phyloP scores from a whole-genome alignment of 2,329 filamentous ascomycete genomes.

The Fusarium pilosicola region DNA sequence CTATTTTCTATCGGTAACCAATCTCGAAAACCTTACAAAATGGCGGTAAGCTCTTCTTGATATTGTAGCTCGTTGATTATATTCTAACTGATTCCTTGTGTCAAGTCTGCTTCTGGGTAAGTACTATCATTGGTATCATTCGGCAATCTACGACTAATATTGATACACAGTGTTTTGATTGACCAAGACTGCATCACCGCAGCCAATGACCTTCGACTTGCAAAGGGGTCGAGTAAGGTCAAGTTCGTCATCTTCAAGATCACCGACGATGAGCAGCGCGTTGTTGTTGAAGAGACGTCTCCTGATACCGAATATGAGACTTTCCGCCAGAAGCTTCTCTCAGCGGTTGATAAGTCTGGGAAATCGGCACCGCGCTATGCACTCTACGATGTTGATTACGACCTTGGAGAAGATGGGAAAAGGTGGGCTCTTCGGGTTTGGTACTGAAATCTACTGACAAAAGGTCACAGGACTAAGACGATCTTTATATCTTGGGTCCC shows the following conservation, averaged over 20 bases:
- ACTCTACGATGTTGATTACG: constrained; percentile 32
- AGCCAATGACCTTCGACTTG: constrained; percentile 11
- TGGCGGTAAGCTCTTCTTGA: not conserved
- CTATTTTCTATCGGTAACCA: not conserved
- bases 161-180: constrained; percentile 16
- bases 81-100: not conserved
- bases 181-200: constrained; percentile 24
- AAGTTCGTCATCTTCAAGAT: constrained; percentile 34
- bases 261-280: constrained; percentile 16
- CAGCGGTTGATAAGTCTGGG: constrained; percentile 4
- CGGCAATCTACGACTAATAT: not conserved
- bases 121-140: not conserved
- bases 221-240: constrained; percentile 13
- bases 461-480: constrained; percentile 9
- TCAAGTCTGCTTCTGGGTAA: constrained; percentile 18
- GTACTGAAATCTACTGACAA: fast-evolving
- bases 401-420: constrained; percentile 33
- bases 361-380: constrained; percentile 29
- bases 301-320: constrained; percentile 14
- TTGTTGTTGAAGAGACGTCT: constrained; percentile 24
- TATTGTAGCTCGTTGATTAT: fast-evolving
- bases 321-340: constrained; percentile 30
- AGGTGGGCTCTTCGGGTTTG: not conserved
- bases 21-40: not conserved
- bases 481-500: constrained; percentile 38